phyloP scores from a whole-genome alignment of 108 stramenopile species.

The Skeletonema potamos region DNA sequence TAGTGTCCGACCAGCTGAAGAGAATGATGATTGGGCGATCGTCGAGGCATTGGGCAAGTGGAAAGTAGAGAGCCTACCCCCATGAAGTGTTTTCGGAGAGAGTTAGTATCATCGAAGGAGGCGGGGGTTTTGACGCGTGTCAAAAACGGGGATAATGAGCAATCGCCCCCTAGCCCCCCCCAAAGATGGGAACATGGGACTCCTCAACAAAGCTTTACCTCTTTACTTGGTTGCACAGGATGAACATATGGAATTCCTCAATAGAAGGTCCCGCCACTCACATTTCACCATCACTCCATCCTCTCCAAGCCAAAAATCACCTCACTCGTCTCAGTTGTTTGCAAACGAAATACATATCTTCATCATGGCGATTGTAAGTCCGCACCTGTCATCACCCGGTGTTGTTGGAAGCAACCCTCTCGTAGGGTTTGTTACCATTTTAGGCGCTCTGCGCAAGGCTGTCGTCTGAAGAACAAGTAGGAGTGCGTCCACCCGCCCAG shows the following conservation, averaged over 20 bases:
- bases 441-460: constrained; percentile 35
- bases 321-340: background rate
- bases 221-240: background rate
- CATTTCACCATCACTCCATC: background rate
- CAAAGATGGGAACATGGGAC: too few species aligned
- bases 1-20: background rate
- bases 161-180: too few species aligned
- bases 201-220: background rate
- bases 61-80: too few species aligned
- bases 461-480: constrained; percentile 17
- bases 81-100: too few species aligned
- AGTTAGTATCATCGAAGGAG: too few species aligned
- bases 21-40: too few species aligned
- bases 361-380: constrained; percentile 61
- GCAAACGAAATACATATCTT: background rate
- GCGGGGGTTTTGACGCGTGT: too few species aligned
- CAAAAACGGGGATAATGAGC: too few species aligned
- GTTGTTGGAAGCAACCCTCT: constrained; percentile 35
- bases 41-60: too few species aligned
- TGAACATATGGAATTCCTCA: background rate
- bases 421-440: constrained; percentile 1
- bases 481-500: background rate
- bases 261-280: background rate
- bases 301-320: too few species aligned
- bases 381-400: constrained; percentile 34